These are phyloP conservation scores for Taxillus chinensis DNA, from an alignment of 164 flowering plant genomes.

Conservation along the genomic window DNA sequence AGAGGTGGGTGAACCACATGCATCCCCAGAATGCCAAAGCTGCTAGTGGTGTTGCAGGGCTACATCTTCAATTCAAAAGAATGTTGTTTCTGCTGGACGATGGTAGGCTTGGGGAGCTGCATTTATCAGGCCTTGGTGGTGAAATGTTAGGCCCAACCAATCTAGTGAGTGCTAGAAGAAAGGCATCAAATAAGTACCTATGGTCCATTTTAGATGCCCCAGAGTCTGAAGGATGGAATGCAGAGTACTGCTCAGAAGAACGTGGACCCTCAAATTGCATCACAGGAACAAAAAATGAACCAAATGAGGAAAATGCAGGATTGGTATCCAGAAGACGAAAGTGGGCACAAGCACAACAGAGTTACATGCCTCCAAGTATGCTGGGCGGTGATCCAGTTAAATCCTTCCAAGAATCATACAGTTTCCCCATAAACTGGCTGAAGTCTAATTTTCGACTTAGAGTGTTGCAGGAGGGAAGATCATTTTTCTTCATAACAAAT, in stretches of 20 bases:
- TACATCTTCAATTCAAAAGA: constrained; percentile 56
- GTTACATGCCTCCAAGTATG: constrained; percentile 33
- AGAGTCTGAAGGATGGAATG: constrained; percentile 90
- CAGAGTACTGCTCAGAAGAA: constrained; percentile 72
- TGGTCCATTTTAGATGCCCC: constrained; percentile 84
- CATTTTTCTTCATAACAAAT: constrained; percentile 57
- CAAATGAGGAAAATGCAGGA: constrained; percentile 27
- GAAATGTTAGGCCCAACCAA: constrained; percentile 44
- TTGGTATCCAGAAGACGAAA: constrained; percentile 36
- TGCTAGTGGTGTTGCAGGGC: constrained; percentile 57
- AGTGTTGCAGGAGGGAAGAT: constrained; percentile 49
- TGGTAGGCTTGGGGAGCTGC: constrained; percentile 81
- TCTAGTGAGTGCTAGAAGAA: constrained; percentile 30
- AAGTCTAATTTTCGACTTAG: constrained; percentile 41
- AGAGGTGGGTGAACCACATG: constrained; percentile 53
- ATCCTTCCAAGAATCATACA: constrained; percentile 18
- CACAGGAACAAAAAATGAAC: constrained; percentile 55
- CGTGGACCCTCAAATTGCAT: constrained; percentile 76
- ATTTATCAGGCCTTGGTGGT: constrained; percentile 68
- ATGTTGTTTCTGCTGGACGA: constrained; percentile 62
- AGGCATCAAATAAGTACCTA: constrained; percentile 33
- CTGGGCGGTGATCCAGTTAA: constrained; percentile 11
- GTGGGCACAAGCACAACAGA: constrained; percentile 24
- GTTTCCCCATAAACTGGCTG: constrained; percentile 19
- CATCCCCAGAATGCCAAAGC: constrained; percentile 64